Base-by-base conservation (phyloP, 108 stramenopile genomes). In the Nitzschia sp. region DNA sequence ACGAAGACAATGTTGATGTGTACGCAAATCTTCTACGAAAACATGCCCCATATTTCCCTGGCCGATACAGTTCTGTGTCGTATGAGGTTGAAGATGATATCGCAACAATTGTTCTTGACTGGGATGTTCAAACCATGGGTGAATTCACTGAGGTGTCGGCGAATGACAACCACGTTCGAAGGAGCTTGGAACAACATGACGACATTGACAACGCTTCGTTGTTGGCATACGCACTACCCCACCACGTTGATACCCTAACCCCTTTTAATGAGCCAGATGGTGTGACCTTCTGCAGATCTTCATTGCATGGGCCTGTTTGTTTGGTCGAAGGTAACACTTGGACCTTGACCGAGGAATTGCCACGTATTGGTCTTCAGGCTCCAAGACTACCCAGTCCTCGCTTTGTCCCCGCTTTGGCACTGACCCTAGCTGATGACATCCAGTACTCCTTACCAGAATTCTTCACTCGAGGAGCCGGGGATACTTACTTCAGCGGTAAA, bases 401-500 rank as follows among this genome's bases (percentile, higher is more conserved):
- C 37, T 66, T 66, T 29, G 62, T 89, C 29, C 79, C 77, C 7
- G 70, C 55, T 8, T 25, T 88, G 24, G 81, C 81, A 15, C 52
- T 79, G 21, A 82, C 81, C 17, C 26, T 94, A 9, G 44, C 38
- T 9, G 70, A 64, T 8, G 92, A 90, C 58, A 77, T 87, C 9
- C 57, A 70, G 15, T 96, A 79, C 65, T 40, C 74, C 15, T 38
- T 97, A 10, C 91, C 90, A 8, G 68, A 53, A 9, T 93, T 92
- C 71, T 92, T 90, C 54, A 51, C 80, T 68, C 54, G 81, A 37
- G 97, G 97, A 41, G 94, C 91, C 44, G 95, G 96, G 7, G 97
- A 97, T 57, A 98, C 97, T 0, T 98, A 98, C 76, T 98, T 98
- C 73, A 81, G 87, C 10, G 96, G 95, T 14, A 98, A 98, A 64